Conservation (phyloP, 106 monocot species). For the Apostasia ramifera region DNA sequence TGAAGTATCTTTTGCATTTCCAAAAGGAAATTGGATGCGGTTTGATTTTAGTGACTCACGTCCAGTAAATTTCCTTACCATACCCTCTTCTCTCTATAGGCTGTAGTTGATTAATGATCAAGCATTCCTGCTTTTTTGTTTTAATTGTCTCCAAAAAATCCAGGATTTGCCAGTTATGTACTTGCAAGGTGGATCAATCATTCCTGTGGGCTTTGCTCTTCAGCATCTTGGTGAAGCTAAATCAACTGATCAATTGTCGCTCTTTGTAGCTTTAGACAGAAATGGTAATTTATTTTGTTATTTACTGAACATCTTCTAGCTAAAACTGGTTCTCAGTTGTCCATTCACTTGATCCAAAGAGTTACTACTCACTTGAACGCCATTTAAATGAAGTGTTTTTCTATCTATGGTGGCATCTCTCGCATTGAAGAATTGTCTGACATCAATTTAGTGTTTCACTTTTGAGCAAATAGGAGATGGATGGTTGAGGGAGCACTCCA, state of each 20-base stretch:
- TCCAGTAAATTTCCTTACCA: constrained; percentile 52
- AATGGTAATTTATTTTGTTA: constrained; percentile 48
- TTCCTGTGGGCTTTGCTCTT: constrained; percentile 73
- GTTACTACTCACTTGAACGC: no score
- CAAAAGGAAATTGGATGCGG: constrained; percentile 74
- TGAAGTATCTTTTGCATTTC: constrained; percentile 49
- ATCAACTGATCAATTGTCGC: constrained; percentile 53
- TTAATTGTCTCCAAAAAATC: constrained; percentile 8
- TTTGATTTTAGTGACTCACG: constrained; percentile 97
- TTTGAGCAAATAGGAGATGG: no score
- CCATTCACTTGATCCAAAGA: no score
- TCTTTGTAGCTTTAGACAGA: constrained; percentile 71
- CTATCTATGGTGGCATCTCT: no score
- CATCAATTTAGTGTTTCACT: no score
- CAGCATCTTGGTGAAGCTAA: constrained; percentile 86
- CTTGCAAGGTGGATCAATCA: constrained; percentile 89
- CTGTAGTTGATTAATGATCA: background rate
- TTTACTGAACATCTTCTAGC: background rate
- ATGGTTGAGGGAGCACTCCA: no score
- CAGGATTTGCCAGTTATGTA: constrained; percentile 93
- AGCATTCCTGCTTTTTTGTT: background rate
- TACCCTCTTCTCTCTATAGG: background rate
- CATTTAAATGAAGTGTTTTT: no score
- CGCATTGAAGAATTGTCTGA: no score
- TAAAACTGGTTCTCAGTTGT: no score